Evolutionary conservation across 1,284 basidiomycete genomes (phyloP).

Genomic region (Macrocystidia cucumis): DNA sequence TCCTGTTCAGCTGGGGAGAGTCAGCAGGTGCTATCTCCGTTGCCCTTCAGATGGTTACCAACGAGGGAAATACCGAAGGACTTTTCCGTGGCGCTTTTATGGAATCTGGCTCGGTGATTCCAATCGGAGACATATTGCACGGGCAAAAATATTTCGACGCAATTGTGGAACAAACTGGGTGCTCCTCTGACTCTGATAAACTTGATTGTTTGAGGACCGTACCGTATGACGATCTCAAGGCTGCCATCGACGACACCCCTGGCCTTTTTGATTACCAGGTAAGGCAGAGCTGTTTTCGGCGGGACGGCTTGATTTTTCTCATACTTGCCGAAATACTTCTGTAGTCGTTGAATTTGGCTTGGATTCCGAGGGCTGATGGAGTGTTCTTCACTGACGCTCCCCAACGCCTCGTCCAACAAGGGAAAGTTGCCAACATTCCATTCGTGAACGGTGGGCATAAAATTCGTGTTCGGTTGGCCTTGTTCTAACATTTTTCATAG

Average conservation of each 20-base stretch:
- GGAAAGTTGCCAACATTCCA: neutral
- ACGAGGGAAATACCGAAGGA: conserved; percentile 38
- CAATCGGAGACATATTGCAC: conserved; percentile 31
- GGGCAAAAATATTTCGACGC: conserved; percentile 37
- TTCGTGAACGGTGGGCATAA: conserved; percentile 20
- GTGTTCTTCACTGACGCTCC: neutral
- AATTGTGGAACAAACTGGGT: conserved; percentile 37
- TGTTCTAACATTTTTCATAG: neutral
- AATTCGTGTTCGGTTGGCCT: neutral
- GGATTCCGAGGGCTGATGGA: neutral
- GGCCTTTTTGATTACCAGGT: conserved; percentile 39
- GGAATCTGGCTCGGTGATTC: conserved; percentile 40
- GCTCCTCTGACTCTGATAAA: conserved; percentile 31
- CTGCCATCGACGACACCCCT: conserved; percentile 35
- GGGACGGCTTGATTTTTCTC: neutral
- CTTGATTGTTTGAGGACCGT: conserved; percentile 41
- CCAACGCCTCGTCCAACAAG: neutral
- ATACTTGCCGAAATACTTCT: neutral
- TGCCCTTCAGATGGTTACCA: conserved; percentile 42
- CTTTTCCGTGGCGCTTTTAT: conserved; percentile 46
- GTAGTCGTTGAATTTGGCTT: neutral
- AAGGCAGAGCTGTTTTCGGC: too few species aligned
- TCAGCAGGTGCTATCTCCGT: conserved; percentile 48
- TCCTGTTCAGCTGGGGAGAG: conserved; percentile 39
- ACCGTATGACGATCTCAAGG: conserved; percentile 30